Evolutionary conservation across 768 basidiomycete genomes (phyloP), one percentile per base, ranked within the genome.

Genomic region (Termitomyces sp.): DNA sequence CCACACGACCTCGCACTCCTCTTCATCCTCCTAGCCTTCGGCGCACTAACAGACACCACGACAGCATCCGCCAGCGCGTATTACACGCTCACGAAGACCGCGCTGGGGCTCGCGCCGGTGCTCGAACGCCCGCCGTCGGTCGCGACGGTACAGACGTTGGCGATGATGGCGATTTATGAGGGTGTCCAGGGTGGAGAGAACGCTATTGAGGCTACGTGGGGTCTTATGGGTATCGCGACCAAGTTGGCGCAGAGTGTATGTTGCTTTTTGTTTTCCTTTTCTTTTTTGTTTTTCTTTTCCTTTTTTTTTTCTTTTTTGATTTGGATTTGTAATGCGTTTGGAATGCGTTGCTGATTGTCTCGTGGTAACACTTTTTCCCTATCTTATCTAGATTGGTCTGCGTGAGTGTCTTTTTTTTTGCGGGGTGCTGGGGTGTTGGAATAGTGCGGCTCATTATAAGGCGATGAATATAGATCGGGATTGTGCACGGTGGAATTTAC

Each of bases 341-440:
- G 27, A 27, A 4, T 27, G 27, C 4, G 27, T 27, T 27, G 27
- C 27, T 27, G 27, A 27, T 27, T 27, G n/a, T n/a, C n/a, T n/a
- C n/a, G n/a, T n/a, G n/a, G n/a, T n/a, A n/a, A n/a, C n/a, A n/a
- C n/a, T n/a, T n/a, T n/a, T n/a, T n/a, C n/a, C n/a, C n/a, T n/a
- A n/a, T n/a, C n/a, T n/a, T n/a, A n/a, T n/a, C n/a, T n/a, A 88
- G 87, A 82, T 89, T 64, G 87, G 87, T 42, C 78, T 89, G 55
- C 87, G 86, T 88, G 66, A 65, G 85, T 79, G 39, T 6, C 4
- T 27, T 2, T 4, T 27, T 27, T 4, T 27, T n/a, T n/a, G 5
- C 5, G 13, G 36, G 6, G 16, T 39, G 16, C 6, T 39, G 16
- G 37, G 15, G 3, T 2, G 16, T 36, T 12, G 34, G 34, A 2